Percentiles rank a stretch among this genome's conserved stretches.
Conservation (phyloP, 805 yeast species). For the Cyberlindnera sargentensis region DNA sequence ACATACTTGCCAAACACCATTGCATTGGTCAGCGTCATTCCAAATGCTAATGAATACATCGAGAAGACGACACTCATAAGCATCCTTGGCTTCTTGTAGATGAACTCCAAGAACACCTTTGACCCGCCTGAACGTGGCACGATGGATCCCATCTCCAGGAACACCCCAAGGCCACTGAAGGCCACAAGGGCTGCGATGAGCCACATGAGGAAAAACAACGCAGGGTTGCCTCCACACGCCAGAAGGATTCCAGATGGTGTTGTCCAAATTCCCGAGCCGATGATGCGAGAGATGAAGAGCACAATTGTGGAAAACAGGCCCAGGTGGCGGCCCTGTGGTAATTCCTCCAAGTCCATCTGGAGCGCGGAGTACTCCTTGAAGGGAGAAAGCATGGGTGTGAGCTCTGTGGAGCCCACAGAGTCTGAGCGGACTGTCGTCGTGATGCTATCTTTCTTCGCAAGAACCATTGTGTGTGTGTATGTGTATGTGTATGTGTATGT, state of each 20-base stretch:
- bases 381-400: conserved; percentile 6
- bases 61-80: conserved; percentile 45
- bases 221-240: conserved; percentile 63
- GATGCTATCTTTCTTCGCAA: neutral
- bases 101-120: conserved; percentile 63
- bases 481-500: too few species aligned
- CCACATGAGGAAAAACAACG: conserved; percentile 59
- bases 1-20: conserved; percentile 58
- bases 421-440: conserved; percentile 13
- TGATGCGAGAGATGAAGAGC: conserved; percentile 57
- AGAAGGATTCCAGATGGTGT: conserved; percentile 58
- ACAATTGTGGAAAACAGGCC: conserved; percentile 63
- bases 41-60: conserved; percentile 44
- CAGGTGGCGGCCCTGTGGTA: conserved; percentile 69
- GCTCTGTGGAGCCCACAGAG: conserved; percentile 16
- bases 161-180: conserved; percentile 60
- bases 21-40: conserved; percentile 47
- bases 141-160: conserved; percentile 62
- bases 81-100: conserved; percentile 54
- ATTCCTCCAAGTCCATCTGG: conserved; percentile 16
- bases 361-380: conserved; percentile 8
- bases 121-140: conserved; percentile 73
- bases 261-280: conserved; percentile 77
- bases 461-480: too few species aligned
- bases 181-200: conserved; percentile 51